Conservation (phyloP, 257 asterid species). For the Fraxinus americana region DNA sequence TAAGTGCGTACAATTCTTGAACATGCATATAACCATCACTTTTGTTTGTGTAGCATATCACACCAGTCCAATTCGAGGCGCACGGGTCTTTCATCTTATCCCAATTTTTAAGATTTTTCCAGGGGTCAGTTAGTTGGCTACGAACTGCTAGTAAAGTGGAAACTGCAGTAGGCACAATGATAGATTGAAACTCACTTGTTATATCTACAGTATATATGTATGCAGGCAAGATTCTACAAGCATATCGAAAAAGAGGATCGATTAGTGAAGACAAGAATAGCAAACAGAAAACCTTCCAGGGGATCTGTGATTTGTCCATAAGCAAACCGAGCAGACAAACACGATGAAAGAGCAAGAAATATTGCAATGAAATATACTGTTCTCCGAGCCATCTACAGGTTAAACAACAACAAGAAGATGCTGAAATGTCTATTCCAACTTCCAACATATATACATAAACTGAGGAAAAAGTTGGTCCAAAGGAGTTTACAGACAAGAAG, state of each 20-base stretch:
- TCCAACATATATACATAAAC: neutral
- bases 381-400: slow-evolving; percentile 32
- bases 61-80: slow-evolving; percentile 39
- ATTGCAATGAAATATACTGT: slow-evolving; percentile 20
- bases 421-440: neutral
- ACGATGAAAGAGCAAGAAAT: slow-evolving; percentile 24
- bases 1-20: slow-evolving; percentile 37
- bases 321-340: slow-evolving; percentile 27
- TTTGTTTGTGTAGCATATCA: slow-evolving; percentile 16
- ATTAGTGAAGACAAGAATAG: neutral
- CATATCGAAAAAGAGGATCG: neutral
- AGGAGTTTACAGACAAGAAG: neutral
- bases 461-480: neutral
- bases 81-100: slow-evolving; percentile 43
- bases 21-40: slow-evolving; percentile 48
- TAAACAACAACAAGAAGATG: neutral
- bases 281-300: slow-evolving; percentile 34
- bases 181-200: neutral
- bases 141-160: slow-evolving; percentile 41
- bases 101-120: slow-evolving; percentile 36
- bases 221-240: neutral
- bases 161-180: slow-evolving; percentile 30
- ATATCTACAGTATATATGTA: neutral
- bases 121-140: slow-evolving; percentile 34
- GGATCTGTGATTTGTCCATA: slow-evolving; percentile 44